These are phyloP conservation scores for Yamadazyma phyllophila DNA, from an alignment of 805 yeast species.

Conservation along the genomic window DNA sequence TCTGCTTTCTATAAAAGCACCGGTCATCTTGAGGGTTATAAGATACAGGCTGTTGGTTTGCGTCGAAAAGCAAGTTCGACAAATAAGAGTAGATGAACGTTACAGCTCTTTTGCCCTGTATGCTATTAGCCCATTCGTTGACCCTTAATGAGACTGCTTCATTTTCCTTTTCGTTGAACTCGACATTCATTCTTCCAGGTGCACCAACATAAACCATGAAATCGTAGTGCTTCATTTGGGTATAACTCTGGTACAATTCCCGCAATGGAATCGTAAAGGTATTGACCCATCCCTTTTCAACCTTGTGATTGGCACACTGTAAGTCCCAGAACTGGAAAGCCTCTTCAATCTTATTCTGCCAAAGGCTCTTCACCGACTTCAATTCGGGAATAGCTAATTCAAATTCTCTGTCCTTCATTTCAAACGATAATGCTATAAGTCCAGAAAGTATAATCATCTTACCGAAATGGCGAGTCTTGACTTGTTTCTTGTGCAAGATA, in stretches of 20 bases:
- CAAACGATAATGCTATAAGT: constrained; percentile 17
- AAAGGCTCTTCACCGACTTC: constrained; percentile 12
- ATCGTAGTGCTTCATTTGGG: constrained; percentile 25
- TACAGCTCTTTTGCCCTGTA: constrained; percentile 49
- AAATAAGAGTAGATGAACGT: constrained; percentile 28
- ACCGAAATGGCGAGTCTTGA: constrained; percentile 20
- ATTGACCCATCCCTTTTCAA: constrained; percentile 19
- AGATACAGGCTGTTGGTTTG: background rate
- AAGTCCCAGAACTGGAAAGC: constrained; percentile 15
- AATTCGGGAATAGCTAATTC: constrained; percentile 21
- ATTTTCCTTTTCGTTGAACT: constrained; percentile 32
- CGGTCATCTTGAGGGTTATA: constrained; percentile 13
- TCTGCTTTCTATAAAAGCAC: constrained; percentile 14
- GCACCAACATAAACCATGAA: constrained; percentile 29
- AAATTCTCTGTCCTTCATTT: constrained; percentile 19
- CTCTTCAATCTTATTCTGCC: constrained; percentile 13
- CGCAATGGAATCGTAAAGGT: constrained; percentile 16
- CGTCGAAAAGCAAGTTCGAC: constrained; percentile 7
- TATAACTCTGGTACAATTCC: constrained; percentile 22
- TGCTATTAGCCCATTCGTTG: constrained; percentile 48
- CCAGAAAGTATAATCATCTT: constrained; percentile 19
- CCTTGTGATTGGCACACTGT: constrained; percentile 11
- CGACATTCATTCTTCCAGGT: constrained; percentile 44
- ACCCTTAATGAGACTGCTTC: constrained; percentile 48
- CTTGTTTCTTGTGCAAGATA: constrained; percentile 18